Evolutionary conservation across 108 stramenopile species (phyloP), one percentile per base, ranked within the genome.

Genomic region (Heterococcus sp.): DNA sequence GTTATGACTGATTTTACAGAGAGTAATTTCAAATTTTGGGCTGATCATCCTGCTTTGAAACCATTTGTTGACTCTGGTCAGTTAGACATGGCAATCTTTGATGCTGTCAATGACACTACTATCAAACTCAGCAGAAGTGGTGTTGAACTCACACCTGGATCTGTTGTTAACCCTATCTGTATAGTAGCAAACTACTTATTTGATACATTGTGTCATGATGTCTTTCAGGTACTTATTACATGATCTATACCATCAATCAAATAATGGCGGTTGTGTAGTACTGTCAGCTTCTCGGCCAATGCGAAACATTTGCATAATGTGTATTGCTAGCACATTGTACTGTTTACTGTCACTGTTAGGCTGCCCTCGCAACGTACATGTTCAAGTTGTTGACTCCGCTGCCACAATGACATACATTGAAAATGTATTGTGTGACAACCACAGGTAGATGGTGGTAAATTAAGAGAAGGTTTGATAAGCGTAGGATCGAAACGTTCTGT

Each of bases 1-100:
- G 91, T 92, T 0, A 89, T 92, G 86, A 91, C 91, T 5, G 91
- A 92, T 68, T 90, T 90, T 68, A 89, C 89, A 2, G 84, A 90
- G 78, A 79, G 65, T 36, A 89, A 89, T 65, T 84, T 92, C 35
- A 76, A 81, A 5, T 90, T 89, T 36, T 90, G 90, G 91, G 46
- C 38, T 30, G 46, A 75, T 0, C 90, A 91, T 68, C 86, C 88
- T 1, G 70, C 37, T 28, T 38, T 92, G 46, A 70, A 83, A 66
- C 68, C 71, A 0, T 91, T 86, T 27, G 46, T 90, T 28, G 88
- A 90, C 26, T 37, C 37, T 1, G 91, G 91, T 27, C 65, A 71
- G 68, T 74, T 92, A 1, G 91, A 92, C 69, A 75, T 84, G 76
- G 91, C 90, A 29, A 89, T 90, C n/a, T 90, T 92, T 35, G 90